Evolutionary conservation across 2,329 filamentous ascomycete genomes (phyloP).

Genomic region (Aspergillus niger): DNA sequence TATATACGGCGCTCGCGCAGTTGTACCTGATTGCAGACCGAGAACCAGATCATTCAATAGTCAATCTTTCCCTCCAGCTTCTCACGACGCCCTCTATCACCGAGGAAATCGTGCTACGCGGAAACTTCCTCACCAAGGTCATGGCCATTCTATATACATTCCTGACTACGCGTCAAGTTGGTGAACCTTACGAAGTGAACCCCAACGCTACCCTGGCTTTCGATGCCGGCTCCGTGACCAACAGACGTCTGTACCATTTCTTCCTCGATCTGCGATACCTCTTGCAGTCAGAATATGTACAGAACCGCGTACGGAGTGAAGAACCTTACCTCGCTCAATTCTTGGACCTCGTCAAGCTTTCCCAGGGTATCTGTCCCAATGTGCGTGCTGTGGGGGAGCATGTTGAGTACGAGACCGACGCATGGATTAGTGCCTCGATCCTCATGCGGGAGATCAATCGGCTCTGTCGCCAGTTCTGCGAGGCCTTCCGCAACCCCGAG

Average conservation of each 20-base stretch:
- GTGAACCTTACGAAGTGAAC: conserved; percentile 86
- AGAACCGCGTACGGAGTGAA: conserved; percentile 78
- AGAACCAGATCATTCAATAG: conserved; percentile 97
- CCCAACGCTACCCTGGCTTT: conserved; percentile 86
- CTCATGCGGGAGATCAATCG: conserved; percentile 95
- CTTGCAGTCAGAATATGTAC: conserved; percentile 83
- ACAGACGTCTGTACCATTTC: conserved; percentile 95
- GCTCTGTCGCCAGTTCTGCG: conserved; percentile 82
- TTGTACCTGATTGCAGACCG: conserved; percentile 93
- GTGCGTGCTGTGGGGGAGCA: conserved; percentile 89
- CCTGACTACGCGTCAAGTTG: conserved; percentile 91
- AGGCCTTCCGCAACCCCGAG: conserved; percentile 74
- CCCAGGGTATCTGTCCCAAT: conserved; percentile 96
- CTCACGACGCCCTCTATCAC: conserved; percentile 96
- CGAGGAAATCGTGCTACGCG: conserved; percentile 88
- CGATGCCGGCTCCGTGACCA: conserved; percentile 91
- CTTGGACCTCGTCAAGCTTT: conserved; percentile 89
- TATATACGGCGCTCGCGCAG: conserved; percentile 92
- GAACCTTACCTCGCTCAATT: conserved; percentile 91
- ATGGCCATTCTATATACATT: conserved; percentile 98
- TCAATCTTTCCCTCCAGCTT: conserved; percentile 96
- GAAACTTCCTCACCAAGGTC: conserved; percentile 92
- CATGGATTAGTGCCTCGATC: conserved; percentile 94
- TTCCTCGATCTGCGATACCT: conserved; percentile 93
- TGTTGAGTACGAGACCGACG: conserved; percentile 96